Base-by-base conservation (phyloP, 495 filamentous ascomycete genomes). In the Aspergillus hancockii region DNA sequence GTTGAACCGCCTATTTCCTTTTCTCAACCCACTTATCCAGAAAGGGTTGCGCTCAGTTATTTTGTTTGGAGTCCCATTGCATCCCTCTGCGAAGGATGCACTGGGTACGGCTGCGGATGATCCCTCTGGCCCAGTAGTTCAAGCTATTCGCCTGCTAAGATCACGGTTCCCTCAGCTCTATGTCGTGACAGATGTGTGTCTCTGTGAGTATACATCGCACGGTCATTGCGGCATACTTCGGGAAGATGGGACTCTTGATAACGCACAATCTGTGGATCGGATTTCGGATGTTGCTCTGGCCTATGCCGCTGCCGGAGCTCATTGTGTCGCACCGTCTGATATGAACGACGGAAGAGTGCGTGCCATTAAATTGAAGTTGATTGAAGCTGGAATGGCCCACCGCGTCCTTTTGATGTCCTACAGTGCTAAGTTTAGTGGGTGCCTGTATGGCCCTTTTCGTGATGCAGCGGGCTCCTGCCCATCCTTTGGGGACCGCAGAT, bases 151-250 rank as follows among this genome's bases (percentile, higher is more conserved):
- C 18, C 83, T 96, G 18, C 77, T 98, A 43, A 88, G 92, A 57
- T 83, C 87, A 55, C 75, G 83, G 21, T 97, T 97, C 72, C 94
- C 95, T 8, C 81, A 88, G 38, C 83, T 98, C 49, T 98, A 94
- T 73, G 88, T 98, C 63, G 85, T 88, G 52, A 84, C 88, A 36
- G 94, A 98, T 74, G 94, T 98, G 49, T 98, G 94, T 71, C 87
- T 98, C 4, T 98, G 94, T 80, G 94, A 98, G 73, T 98, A 98
- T 75, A 98, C 94, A 8, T 93, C 90, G n/a, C 94, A 98, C 69
- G 94, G 94, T 46, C 94, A 98, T 76, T 98, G 94, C 70, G 94
- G 95, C 46, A 96, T 98, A 62, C 80, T 98, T 23, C 83, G 90
- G 45, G 90, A 96, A 63, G 94, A 98, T 71, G 92, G 91, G 41